Conservation (phyloP, 2,329 filamentous ascomycete species). For the Paecilomyces niveus region DNA sequence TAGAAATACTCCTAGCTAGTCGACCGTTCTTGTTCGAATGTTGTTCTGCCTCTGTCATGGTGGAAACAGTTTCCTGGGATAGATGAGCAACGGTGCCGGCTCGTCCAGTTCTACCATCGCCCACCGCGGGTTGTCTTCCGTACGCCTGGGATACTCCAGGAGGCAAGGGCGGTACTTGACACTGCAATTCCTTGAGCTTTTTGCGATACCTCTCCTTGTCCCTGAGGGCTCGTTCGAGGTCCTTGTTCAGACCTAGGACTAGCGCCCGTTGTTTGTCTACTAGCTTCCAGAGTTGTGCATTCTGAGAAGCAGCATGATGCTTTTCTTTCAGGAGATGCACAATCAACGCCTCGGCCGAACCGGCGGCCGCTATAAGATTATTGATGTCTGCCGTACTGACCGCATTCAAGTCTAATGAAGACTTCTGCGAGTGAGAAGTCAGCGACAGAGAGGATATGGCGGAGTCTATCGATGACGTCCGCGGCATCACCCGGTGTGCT, state of each 20-base stretch:
- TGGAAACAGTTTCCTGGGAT: neutral
- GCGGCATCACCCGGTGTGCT: slow-evolving; percentile 43
- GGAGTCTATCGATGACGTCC: slow-evolving; percentile 88
- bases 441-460: slow-evolving; percentile 72
- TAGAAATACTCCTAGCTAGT: neutral
- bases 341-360: slow-evolving; percentile 82
- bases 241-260: slow-evolving; percentile 89
- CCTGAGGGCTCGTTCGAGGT: slow-evolving; percentile 81
- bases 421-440: slow-evolving; percentile 52
- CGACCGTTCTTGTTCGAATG: neutral
- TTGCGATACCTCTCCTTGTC: slow-evolving; percentile 92
- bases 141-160: slow-evolving; percentile 11
- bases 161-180: slow-evolving; percentile 36
- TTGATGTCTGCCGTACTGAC: slow-evolving; percentile 68
- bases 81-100: neutral
- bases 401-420: slow-evolving; percentile 48
- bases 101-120: neutral
- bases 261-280: slow-evolving; percentile 95
- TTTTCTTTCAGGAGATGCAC: slow-evolving; percentile 87
- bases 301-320: slow-evolving; percentile 78
- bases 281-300: slow-evolving; percentile 85
- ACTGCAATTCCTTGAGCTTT: slow-evolving; percentile 71
- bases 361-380: slow-evolving; percentile 72
- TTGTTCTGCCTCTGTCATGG: neutral
- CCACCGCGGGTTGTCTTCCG: slow-evolving; percentile 1